A percentile compares a stretch with the other conserved stretches of the same genome.
Evolutionary conservation across 2,329 filamentous ascomycete species (phyloP).

Genomic region (Teratosphaeria epicoccoides): DNA sequence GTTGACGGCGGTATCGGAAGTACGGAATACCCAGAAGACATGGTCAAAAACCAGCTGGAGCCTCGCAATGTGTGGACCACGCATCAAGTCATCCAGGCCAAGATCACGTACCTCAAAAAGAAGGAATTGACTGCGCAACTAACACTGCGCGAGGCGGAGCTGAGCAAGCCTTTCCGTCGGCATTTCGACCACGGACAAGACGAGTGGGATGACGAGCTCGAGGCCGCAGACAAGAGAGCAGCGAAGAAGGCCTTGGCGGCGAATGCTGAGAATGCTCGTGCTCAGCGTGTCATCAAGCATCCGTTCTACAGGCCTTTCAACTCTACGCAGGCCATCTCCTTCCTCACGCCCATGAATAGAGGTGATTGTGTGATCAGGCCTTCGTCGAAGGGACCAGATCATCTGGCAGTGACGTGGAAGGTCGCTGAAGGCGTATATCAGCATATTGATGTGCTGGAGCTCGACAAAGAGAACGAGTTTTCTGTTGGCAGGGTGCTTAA

Average conservation of each 20-base stretch:
- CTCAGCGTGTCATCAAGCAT: constrained; percentile 93
- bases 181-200: constrained; percentile 54
- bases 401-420: constrained; percentile 96
- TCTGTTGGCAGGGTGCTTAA: constrained; percentile 78
- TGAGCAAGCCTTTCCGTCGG: constrained; percentile 61
- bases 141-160: constrained; percentile 69
- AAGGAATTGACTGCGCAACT: constrained; percentile 76
- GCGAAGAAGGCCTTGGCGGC: constrained; percentile 65
- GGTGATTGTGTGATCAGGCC: constrained; percentile 93
- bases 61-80: constrained; percentile 57
- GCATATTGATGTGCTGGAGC: constrained; percentile 91
- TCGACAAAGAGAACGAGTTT: constrained; percentile 96
- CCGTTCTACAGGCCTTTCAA: constrained; percentile 93
- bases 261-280: constrained; percentile 59
- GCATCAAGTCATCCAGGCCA: constrained; percentile 79
- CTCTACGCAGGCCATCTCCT: constrained; percentile 84
- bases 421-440: constrained; percentile 93
- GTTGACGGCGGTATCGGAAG: constrained; percentile 81
- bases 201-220: constrained; percentile 64
- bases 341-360: constrained; percentile 69
- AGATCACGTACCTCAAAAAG: constrained; percentile 77
- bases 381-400: constrained; percentile 88
- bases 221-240: constrained; percentile 67
- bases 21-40: constrained; percentile 65
- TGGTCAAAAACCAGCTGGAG: constrained; percentile 42